Evolutionary conservation across 1,284 basidiomycete species (phyloP), one percentile per base, ranked within the genome.

Genomic region (Vanrija sp.): DNA sequence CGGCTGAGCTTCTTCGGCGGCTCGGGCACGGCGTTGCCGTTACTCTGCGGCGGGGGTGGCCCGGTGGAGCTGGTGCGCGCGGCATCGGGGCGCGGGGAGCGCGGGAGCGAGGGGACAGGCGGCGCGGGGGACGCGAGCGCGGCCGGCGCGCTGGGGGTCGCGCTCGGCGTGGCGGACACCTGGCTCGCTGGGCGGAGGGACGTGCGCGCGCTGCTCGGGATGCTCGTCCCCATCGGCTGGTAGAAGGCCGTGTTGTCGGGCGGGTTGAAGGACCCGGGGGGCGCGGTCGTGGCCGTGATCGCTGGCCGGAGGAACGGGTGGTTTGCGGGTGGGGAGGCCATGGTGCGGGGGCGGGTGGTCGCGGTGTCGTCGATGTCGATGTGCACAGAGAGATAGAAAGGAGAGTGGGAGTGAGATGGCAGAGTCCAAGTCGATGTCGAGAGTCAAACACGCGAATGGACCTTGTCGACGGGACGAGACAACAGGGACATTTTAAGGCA

Each of bases 271-370:
- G 24, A 16, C 42, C 42, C 22, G 6, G 42, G 12, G 15, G 22
- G 16, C 14, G 23, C 15, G 42, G 15, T 24, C 23, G 8, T 43
- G 23, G 16, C 23, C 22, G 16, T 43, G 38, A 59, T 42, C 19
- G 45, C 51, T 25, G 54, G 53, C 7, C 57, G 57, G 42, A 59
- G 47, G 48, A 59, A 59, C 2, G 57, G 57, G 46, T 59, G 57
- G 19, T 48, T 49, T 4, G 53, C 50, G 5, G 57, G 57, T 35
- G 57, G 57, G 9, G 54, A 53, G 16, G 51, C 41, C 51, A 53
- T 51, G 5, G 45, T 19, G 15, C 14, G 15, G 31, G 23, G 4
- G 35, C 6, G 6, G 31, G 16, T n/a, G 25, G n/a, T 7, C 12
- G 18, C 3, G 43, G 25, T 44, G 43, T n/a, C 4, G 38, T 19